These are phyloP conservation scores for Pleurotus djamor DNA, from an alignment of 768 basidiomycete genomes.

Conservation along the genomic window DNA sequence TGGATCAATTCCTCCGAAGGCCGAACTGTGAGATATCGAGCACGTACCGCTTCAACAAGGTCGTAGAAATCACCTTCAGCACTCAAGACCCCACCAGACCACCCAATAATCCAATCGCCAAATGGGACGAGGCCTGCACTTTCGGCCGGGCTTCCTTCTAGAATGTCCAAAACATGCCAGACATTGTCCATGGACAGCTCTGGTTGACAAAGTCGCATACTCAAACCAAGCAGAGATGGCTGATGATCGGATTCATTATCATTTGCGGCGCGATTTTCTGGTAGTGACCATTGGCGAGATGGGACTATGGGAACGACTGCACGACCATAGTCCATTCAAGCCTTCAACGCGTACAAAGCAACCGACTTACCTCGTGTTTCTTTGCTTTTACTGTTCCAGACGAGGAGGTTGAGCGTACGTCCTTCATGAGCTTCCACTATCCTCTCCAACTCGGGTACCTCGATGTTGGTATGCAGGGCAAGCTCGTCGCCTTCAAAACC, in stretches of 20 bases:
- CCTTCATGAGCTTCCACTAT: slow-evolving; percentile 86
- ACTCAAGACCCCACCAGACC: slow-evolving; percentile 90
- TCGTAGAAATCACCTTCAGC: slow-evolving; percentile 97
- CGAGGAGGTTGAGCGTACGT: slow-evolving; percentile 61
- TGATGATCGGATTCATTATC: slow-evolving; percentile 46
- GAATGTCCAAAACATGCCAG: slow-evolving; percentile 97
- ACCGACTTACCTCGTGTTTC: slow-evolving; percentile 58
- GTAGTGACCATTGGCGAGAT: slow-evolving; percentile 78
- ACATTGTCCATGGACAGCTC: slow-evolving; percentile 88
- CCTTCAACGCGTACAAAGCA: slow-evolving; percentile 2
- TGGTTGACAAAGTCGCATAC: slow-evolving; percentile 91
- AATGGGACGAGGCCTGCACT: slow-evolving; percentile 95
- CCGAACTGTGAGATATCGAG: neutral
- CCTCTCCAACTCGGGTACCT: slow-evolving; percentile 68
- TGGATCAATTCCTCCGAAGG: neutral
- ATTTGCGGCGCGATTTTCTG: slow-evolving; percentile 29
- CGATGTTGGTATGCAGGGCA: slow-evolving; percentile 52
- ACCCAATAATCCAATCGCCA: slow-evolving; percentile 72
- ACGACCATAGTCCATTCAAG: slow-evolving; percentile 7
- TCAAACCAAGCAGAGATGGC: slow-evolving; percentile 92
- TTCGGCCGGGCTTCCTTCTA: slow-evolving; percentile 96
- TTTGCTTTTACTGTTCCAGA: slow-evolving; percentile 84
- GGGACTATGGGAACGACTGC: slow-evolving; percentile 83
- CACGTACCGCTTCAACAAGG: slow-evolving; percentile 85
- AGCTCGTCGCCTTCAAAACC: slow-evolving; percentile 77